Evolutionary conservation across 352 stramenopile species (phyloP).

Genomic region (Phytophthora fragariae): DNA sequence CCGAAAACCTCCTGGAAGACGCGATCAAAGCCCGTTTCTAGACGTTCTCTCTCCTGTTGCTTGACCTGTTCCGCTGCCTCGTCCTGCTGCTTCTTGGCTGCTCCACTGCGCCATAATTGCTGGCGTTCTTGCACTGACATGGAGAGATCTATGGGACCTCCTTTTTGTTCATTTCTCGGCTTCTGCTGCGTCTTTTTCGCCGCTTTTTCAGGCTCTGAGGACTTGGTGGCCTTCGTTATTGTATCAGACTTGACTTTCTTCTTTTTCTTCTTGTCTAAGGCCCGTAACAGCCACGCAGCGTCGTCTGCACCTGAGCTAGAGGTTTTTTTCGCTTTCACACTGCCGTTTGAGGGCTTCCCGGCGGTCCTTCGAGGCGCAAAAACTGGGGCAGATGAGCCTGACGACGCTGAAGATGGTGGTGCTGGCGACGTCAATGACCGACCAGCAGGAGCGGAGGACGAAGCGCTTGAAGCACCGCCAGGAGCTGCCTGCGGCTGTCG

Average conservation of each 20-base stretch:
- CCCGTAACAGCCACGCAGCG: slow-evolving; percentile 49
- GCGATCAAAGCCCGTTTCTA: slow-evolving; percentile 55
- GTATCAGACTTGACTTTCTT: slow-evolving; percentile 12
- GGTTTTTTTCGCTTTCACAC: slow-evolving; percentile 11
- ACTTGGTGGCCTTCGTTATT: slow-evolving; percentile 4
- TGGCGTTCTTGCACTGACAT: slow-evolving; percentile 38
- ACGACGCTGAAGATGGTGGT: neutral
- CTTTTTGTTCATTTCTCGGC: slow-evolving; percentile 26
- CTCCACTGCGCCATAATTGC: slow-evolving; percentile 37
- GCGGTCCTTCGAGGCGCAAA: slow-evolving; percentile 30
- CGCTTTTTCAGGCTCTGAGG: neutral
- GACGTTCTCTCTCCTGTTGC: slow-evolving; percentile 42
- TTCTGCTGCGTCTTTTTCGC: slow-evolving; percentile 21
- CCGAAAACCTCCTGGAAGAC: slow-evolving; percentile 65
- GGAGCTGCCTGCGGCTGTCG: slow-evolving; percentile 21
- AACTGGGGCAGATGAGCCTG: slow-evolving; percentile 11
- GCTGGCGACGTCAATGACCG: neutral
- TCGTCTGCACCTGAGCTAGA: slow-evolving; percentile 21
- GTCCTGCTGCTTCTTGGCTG: slow-evolving; percentile 28
- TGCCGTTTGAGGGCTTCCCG: slow-evolving; percentile 18
- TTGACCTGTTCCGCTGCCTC: slow-evolving; percentile 25
- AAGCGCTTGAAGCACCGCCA: slow-evolving; percentile 9
- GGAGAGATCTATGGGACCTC: slow-evolving; percentile 6
- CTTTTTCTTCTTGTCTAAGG: slow-evolving; percentile 52
- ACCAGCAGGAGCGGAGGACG: slow-evolving; percentile 8